A percentile compares a stretch with the other conserved stretches of the same genome.
phyloP scores from a whole-genome alignment of 371 early-diverging fungal species.

The Saksenaea oblongispora region DNA sequence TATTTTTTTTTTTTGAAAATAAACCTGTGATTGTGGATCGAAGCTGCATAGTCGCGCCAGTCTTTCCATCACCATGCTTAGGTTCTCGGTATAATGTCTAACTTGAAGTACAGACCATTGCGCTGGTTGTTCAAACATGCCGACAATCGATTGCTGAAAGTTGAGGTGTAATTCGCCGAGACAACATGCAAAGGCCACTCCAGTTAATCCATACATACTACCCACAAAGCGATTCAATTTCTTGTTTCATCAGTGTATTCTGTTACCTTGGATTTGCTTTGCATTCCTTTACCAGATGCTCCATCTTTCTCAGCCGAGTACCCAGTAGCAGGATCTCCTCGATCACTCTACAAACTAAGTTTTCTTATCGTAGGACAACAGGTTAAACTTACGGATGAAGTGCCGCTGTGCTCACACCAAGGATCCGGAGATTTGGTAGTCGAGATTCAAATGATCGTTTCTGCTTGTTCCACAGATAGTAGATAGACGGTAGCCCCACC shows the following conservation, averaged over 20 bases:
- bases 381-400: slow-evolving; percentile 20
- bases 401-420: slow-evolving; percentile 39
- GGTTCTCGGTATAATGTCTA: slow-evolving; percentile 26
- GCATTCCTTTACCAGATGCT: slow-evolving; percentile 32
- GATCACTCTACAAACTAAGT: slow-evolving; percentile 10
- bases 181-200: slow-evolving; percentile 52
- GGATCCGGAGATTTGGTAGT: slow-evolving; percentile 27
- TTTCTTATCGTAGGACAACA: background rate
- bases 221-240: background rate
- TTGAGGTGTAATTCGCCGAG: slow-evolving; percentile 37
- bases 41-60: slow-evolving; percentile 29
- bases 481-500: slow-evolving; percentile 31
- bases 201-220: slow-evolving; percentile 44
- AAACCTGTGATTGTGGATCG: slow-evolving; percentile 15
- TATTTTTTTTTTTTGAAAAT: background rate
- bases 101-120: slow-evolving; percentile 32
- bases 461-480: slow-evolving; percentile 27
- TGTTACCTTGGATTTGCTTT: slow-evolving; percentile 35
- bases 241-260: background rate
- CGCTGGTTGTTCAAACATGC: slow-evolving; percentile 19
- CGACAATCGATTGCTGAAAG: slow-evolving; percentile 38
- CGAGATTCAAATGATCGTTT: slow-evolving; percentile 31
- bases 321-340: slow-evolving; percentile 34
- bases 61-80: slow-evolving; percentile 24
- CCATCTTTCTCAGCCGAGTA: slow-evolving; percentile 35